phyloP scores from a whole-genome alignment of 2,329 filamentous ascomycete species.

The Hirsutella rhossiliensis region DNA sequence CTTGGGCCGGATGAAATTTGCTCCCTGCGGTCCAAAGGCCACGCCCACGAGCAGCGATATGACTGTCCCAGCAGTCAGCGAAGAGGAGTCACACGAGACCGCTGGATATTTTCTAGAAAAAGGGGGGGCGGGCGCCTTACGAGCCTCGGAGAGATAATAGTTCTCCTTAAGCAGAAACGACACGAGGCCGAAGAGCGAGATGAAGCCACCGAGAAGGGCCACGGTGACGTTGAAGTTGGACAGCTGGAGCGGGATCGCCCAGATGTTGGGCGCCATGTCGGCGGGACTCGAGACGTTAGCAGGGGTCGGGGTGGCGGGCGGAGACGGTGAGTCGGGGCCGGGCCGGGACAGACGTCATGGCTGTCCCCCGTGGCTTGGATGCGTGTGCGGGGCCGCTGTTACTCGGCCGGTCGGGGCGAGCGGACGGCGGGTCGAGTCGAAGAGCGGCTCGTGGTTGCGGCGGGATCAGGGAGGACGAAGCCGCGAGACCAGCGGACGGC shows the following conservation, averaged over 20 bases:
- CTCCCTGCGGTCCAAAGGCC: conserved; percentile 63
- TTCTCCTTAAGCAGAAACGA: conserved; percentile 84
- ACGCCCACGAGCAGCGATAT: conserved; percentile 75
- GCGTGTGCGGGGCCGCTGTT: not conserved
- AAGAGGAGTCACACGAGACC: no score
- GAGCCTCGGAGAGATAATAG: conserved; percentile 81
- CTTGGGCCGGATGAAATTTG: conserved; percentile 62
- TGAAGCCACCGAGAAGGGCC: conserved; percentile 72
- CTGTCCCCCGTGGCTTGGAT: not conserved
- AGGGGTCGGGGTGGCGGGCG: conserved; percentile 1
- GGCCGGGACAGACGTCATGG: not conserved
- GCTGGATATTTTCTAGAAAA: no score
- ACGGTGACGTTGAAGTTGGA: conserved; percentile 79
- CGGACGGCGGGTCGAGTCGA: no score
- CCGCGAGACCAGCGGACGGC: no score
- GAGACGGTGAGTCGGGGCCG: not conserved
- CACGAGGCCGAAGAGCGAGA: conserved; percentile 81
- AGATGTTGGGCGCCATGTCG: conserved; percentile 10
- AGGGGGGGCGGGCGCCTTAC: conserved; percentile 33
- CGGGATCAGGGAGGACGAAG: no score
- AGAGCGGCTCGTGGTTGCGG: no score
- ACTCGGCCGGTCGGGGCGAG: not conserved
- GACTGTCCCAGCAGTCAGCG: conserved; percentile 28
- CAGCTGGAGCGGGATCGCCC: conserved; percentile 36
- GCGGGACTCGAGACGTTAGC: conserved; percentile 10